Percentiles rank a stretch among this genome's conserved stretches.
phyloP scores from a whole-genome alignment of 257 asterid species.

The Primulina tabacum region DNA sequence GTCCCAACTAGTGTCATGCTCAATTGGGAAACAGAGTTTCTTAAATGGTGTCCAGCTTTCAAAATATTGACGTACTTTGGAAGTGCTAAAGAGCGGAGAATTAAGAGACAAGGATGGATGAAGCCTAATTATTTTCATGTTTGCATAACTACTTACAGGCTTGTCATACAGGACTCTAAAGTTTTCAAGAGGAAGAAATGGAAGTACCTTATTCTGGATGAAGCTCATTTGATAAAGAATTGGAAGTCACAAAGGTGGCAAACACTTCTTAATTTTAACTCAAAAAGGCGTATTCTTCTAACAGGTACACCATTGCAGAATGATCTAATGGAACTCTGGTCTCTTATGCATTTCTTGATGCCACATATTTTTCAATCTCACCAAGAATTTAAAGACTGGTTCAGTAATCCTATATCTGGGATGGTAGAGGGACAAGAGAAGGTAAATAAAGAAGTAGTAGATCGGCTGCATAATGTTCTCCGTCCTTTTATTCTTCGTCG shows the following conservation, averaged over 20 bases:
- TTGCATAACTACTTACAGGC: constrained; percentile 96
- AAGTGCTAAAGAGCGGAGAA: constrained; percentile 91
- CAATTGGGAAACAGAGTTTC: constrained; percentile 99
- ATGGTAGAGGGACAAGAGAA: constrained; percentile 99
- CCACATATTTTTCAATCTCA: constrained; percentile 98
- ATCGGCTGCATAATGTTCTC: constrained; percentile 96
- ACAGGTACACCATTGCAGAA: constrained; percentile 98
- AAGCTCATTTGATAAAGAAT: constrained; percentile 94
- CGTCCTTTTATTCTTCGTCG: constrained; percentile 98
- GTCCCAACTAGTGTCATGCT: constrained; percentile 99
- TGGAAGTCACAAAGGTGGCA: constrained; percentile 99
- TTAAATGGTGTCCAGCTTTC: constrained; percentile 99
- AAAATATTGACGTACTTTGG: constrained; percentile 98
- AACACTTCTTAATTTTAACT: constrained; percentile 92
- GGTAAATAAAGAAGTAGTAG: constrained; percentile 95
- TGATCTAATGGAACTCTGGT: constrained; percentile 99
- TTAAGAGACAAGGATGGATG: constrained; percentile 97
- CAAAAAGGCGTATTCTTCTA: constrained; percentile 94
- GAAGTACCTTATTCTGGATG: constrained; percentile 96
- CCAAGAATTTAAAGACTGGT: constrained; percentile 99
- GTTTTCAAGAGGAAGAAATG: constrained; percentile 98
- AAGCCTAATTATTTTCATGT: constrained; percentile 93
- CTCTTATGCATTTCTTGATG: constrained; percentile 99
- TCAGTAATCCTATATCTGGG: constrained; percentile 90
- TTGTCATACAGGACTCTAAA: constrained; percentile 93